Conservation (phyloP, 2,329 filamentous ascomycete species). For the Camptophora hylomeconis region DNA sequence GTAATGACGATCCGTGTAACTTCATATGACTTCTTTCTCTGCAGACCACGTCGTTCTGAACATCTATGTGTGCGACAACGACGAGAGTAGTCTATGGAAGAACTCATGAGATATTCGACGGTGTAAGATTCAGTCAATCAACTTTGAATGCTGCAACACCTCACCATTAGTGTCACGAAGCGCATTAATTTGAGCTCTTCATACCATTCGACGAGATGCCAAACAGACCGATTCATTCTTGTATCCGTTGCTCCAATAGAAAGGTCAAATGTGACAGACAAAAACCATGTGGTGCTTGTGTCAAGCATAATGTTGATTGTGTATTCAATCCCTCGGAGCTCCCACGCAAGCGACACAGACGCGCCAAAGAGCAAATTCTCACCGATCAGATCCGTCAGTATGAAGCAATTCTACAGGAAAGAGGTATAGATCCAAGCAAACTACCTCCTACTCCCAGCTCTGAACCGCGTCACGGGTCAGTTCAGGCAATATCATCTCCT, state of each 20-base stretch:
- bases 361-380: slow-evolving; percentile 6
- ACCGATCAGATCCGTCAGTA: slow-evolving; percentile 8
- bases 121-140: too few species aligned
- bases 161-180: too few species aligned
- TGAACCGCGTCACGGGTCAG: slow-evolving; percentile 2
- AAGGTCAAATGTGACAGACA: slow-evolving; percentile 32
- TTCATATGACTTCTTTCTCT: too few species aligned
- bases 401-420: slow-evolving; percentile 10
- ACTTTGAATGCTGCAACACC: too few species aligned
- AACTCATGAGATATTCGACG: too few species aligned
- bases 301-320: slow-evolving; percentile 24
- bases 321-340: slow-evolving; percentile 18
- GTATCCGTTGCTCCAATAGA: slow-evolving; percentile 26
- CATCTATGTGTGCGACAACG: too few species aligned
- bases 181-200: too few species aligned
- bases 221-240: slow-evolving; percentile 15
- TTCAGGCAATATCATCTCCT: not conserved
- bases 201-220: too few species aligned
- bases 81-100: too few species aligned
- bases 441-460: slow-evolving; percentile 4
- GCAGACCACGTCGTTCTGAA: too few species aligned
- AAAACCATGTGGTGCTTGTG: slow-evolving; percentile 32
- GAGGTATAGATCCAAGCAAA: slow-evolving; percentile 13
- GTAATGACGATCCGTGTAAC: too few species aligned
- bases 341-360: slow-evolving; percentile 12